Evolutionary conservation across 495 filamentous ascomycete species (phyloP).

Genomic region (Aspergillus wentii): DNA sequence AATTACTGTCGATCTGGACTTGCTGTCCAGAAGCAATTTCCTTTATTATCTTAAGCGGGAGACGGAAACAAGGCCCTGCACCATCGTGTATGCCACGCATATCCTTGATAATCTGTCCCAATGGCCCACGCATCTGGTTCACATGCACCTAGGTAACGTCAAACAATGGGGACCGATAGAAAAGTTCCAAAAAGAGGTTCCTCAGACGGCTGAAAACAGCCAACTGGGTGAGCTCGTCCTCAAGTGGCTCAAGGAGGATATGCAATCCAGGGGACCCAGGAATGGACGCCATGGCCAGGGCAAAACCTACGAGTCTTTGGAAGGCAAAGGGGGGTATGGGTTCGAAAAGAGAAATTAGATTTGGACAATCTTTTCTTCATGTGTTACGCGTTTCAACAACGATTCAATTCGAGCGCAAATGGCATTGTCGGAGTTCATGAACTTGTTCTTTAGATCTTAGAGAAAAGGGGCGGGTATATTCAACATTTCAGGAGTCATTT

Average conservation of each 20-base stretch:
- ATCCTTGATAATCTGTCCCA: slow-evolving; percentile 88
- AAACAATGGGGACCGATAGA: slow-evolving; percentile 76
- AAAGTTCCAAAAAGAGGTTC: slow-evolving; percentile 40
- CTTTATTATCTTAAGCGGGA: slow-evolving; percentile 81
- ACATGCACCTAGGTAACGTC: slow-evolving; percentile 84
- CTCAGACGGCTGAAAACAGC: slow-evolving; percentile 56
- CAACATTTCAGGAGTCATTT: slow-evolving; percentile 29
- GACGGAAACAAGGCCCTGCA: slow-evolving; percentile 75
- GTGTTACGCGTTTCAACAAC: slow-evolving; percentile 26
- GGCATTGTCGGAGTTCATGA: slow-evolving; percentile 20
- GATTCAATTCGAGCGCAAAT: slow-evolving; percentile 22
- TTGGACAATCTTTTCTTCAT: neutral
- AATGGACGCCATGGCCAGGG: slow-evolving; percentile 57
- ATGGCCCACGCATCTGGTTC: slow-evolving; percentile 94
- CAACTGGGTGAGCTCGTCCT: slow-evolving; percentile 80
- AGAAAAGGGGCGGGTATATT: slow-evolving; percentile 17
- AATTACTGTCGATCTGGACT: slow-evolving; percentile 94
- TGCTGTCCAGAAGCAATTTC: slow-evolving; percentile 79
- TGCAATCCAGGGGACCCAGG: slow-evolving; percentile 75
- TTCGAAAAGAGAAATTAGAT: slow-evolving; percentile 52
- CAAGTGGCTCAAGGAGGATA: slow-evolving; percentile 79
- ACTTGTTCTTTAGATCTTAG: slow-evolving; percentile 16
- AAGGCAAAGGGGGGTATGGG: slow-evolving; percentile 79
- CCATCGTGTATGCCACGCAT: slow-evolving; percentile 96
- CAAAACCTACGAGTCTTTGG: slow-evolving; percentile 59